Conservation (phyloP, 495 filamentous ascomycete genomes). For the Collariella sp. region DNA sequence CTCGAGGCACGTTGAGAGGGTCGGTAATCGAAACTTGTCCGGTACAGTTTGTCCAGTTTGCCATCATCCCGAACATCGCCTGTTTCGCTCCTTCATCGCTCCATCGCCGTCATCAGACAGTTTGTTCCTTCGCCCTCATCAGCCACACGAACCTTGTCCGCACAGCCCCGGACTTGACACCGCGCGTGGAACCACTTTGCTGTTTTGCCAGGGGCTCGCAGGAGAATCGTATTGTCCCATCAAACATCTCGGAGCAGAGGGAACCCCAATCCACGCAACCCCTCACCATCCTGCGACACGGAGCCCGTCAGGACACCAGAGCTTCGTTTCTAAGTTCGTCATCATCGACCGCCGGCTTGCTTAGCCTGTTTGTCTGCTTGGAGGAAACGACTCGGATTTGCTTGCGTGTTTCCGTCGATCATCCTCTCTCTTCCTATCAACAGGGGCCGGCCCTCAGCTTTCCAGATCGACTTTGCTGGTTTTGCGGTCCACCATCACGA, state of each 20-base stretch:
- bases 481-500: not conserved
- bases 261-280: conserved; percentile 15
- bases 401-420: conserved; percentile 32
- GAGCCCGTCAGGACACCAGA: conserved; percentile 17
- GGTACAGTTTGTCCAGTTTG: conserved; percentile 2
- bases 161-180: conserved; percentile 3
- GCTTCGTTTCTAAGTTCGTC: conserved; percentile 20
- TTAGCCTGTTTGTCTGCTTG: conserved; percentile 15
- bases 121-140: not conserved
- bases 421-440: conserved; percentile 7
- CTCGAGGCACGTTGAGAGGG: not conserved
- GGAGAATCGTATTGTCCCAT: conserved; percentile 16
- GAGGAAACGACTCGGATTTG: conserved; percentile 19
- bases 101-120: not conserved
- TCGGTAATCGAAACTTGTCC: conserved; percentile 3
- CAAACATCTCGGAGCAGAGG: conserved; percentile 11
- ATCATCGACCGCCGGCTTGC: conserved; percentile 17
- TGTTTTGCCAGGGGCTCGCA: conserved; percentile 22
- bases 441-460: conserved; percentile 28
- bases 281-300: conserved; percentile 28
- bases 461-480: conserved; percentile 10
- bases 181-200: not conserved
- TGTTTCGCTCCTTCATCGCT: not conserved
- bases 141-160: conserved; percentile 1
- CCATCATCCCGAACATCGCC: not conserved